Evolutionary conservation across 1,284 basidiomycete species (phyloP).

Genomic region (Sphaerobolus stellatus): DNA sequence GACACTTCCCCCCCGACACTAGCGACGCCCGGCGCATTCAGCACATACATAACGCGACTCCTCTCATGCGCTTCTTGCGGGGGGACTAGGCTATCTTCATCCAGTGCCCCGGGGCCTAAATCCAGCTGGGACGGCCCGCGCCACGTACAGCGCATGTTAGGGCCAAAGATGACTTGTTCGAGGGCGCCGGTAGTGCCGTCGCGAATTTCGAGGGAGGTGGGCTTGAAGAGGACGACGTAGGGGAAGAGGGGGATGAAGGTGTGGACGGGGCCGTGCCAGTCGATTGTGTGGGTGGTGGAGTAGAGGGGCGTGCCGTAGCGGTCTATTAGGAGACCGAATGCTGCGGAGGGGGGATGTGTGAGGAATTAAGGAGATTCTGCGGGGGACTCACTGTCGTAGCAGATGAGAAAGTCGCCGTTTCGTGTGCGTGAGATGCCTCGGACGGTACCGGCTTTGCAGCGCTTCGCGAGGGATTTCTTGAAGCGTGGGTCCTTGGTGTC

Average conservation of each 20-base stretch:
- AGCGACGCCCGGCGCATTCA: constrained; percentile 5
- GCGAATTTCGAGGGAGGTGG: constrained; percentile 10
- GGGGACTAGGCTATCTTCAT: constrained; percentile 8
- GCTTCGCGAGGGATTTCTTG: constrained; percentile 6
- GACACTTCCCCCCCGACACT: constrained; percentile 3
- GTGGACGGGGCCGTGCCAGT: constrained; percentile 9
- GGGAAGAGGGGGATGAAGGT: constrained; percentile 5
- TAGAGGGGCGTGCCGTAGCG: constrained; percentile 1
- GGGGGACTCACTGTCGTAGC: constrained; percentile 8
- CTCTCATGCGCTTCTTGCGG: constrained; percentile 1
- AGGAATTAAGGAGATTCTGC: not conserved
- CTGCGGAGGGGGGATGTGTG: not conserved
- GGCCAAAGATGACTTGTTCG: constrained; percentile 11
- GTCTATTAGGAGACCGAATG: constrained; percentile 9
- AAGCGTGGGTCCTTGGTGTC: not conserved
- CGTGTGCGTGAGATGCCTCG: constrained; percentile 2
- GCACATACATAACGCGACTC: constrained; percentile 5
- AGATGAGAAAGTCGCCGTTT: constrained; percentile 4
- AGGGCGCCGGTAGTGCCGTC: constrained; percentile 3
- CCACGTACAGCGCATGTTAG: constrained; percentile 11
- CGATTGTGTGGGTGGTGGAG: not conserved
- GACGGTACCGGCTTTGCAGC: constrained; percentile 5
- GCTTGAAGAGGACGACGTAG: constrained; percentile 13
- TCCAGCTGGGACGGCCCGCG: constrained; percentile 9
- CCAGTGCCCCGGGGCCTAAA: constrained; percentile 11